Percentiles rank a stretch among this genome's conserved stretches.
Evolutionary conservation across 1,139 yeast species (phyloP).

Genomic region (Blastobotrys buckinghamii): DNA sequence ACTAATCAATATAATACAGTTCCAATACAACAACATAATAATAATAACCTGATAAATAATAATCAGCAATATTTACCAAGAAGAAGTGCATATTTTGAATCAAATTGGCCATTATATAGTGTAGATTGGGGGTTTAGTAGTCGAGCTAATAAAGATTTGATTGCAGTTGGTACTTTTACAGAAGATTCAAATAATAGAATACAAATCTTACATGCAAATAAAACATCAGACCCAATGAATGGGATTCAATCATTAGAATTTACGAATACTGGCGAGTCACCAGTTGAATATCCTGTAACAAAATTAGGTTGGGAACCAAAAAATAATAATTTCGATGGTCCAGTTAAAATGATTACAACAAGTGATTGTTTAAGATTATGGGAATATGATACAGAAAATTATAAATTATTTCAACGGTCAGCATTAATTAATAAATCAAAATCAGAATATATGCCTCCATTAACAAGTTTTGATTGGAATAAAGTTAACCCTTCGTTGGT

Average conservation of each 20-base stretch:
- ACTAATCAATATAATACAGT: too few species aligned
- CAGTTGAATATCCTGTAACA: constrained; percentile 62
- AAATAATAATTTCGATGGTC: constrained; percentile 8
- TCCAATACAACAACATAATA: constrained; percentile 1
- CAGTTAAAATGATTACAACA: constrained; percentile 53
- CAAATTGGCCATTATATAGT: constrained; percentile 59
- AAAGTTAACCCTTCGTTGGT: constrained; percentile 59
- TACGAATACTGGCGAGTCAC: constrained; percentile 43
- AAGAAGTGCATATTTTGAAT: constrained; percentile 50
- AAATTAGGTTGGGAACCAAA: constrained; percentile 68
- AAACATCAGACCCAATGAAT: constrained; percentile 15
- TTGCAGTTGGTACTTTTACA: constrained; percentile 63
- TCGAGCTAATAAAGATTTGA: constrained; percentile 40
- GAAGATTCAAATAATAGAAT: constrained; percentile 56
- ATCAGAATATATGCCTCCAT: constrained; percentile 41
- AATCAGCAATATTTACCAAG: constrained; percentile 20
- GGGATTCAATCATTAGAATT: constrained; percentile 20
- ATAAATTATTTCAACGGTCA: constrained; percentile 37
- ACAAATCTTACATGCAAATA: constrained; percentile 27
- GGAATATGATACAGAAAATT: constrained; percentile 40
- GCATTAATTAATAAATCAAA: constrained; percentile 38
- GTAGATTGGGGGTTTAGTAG: constrained; percentile 56
- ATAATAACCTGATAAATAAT: not conserved
- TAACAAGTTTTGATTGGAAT: constrained; percentile 95
- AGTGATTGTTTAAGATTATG: constrained; percentile 69